Percentiles rank a stretch among this genome's conserved stretches.
These are phyloP conservation scores for Hypoxylon fuscum DNA, from an alignment of 495 filamentous ascomycete species.

Conservation along the genomic window DNA sequence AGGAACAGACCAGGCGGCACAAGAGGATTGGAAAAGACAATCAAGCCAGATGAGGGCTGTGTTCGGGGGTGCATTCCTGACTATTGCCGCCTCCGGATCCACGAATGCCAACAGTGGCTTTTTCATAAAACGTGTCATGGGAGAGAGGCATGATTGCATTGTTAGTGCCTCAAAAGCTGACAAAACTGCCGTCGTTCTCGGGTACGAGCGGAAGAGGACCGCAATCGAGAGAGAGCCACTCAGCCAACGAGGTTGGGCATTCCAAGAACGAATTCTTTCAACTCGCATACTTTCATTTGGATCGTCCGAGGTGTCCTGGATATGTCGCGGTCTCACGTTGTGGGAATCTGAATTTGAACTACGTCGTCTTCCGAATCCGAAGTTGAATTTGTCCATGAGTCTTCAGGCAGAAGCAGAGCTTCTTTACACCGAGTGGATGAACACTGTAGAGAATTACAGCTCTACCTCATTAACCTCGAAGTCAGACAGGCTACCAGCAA, in stretches of 20 bases:
- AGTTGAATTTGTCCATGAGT: neutral
- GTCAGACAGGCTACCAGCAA: neutral
- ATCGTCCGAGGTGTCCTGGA: neutral
- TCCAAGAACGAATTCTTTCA: neutral
- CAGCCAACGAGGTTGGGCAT: neutral
- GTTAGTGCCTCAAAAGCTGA: neutral
- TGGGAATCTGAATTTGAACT: neutral
- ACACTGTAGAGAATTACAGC: neutral
- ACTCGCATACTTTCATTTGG: neutral
- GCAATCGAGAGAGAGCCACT: neutral
- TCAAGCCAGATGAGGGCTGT: neutral
- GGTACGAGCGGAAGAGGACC: neutral
- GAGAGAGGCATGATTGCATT: neutral
- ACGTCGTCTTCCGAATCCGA: neutral
- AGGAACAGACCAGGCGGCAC: neutral
- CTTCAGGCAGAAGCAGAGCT: neutral
- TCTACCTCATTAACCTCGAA: neutral
- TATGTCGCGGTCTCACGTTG: neutral
- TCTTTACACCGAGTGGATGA: neutral
- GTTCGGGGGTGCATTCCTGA: neutral
- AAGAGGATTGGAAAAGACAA: neutral
- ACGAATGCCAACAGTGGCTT: neutral
- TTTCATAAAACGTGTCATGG: neutral
- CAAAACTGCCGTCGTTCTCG: neutral
- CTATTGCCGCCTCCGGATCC: neutral